A percentile compares a stretch with the other conserved stretches of the same genome.
phyloP scores from a whole-genome alignment of 768 basidiomycete genomes.

The Boletus subcaerulescens region DNA sequence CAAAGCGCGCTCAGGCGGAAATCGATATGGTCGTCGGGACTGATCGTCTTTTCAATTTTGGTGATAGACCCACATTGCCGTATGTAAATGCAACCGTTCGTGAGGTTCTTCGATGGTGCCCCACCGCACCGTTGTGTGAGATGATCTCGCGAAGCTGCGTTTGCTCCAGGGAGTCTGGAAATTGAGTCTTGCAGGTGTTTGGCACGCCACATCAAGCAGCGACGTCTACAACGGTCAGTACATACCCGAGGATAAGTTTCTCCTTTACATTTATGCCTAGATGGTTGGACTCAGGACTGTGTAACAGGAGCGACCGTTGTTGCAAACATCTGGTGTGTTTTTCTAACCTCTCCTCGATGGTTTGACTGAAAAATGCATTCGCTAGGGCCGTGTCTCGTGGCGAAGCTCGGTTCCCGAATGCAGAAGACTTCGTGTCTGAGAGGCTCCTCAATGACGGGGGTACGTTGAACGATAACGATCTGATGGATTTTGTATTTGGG shows the following conservation, averaged over 20 bases:
- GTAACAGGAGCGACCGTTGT: conserved; percentile 8
- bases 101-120: conserved; percentile 3
- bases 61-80: conserved; percentile 2
- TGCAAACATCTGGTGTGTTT: conserved; percentile 10
- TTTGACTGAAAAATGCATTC: too few species aligned
- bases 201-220: conserved; percentile 17
- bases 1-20: conserved; percentile 5
- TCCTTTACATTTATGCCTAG: not conserved
- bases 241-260: conserved; percentile 31
- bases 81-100: conserved; percentile 9
- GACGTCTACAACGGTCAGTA: conserved; percentile 27
- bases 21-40: not conserved
- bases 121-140: not conserved
- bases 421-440: conserved; percentile 5
- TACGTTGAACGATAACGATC: conserved; percentile 2
- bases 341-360: not conserved
- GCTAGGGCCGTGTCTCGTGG: conserved; percentile 13
- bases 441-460: conserved; percentile 13
- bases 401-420: conserved; percentile 6
- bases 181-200: conserved; percentile 9
- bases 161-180: too few species aligned
- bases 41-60: not conserved
- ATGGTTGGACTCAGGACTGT: not conserved
- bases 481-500: conserved; percentile 8
- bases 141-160: not conserved